Evolutionary conservation across 2,329 filamentous ascomycete species (phyloP).

Genomic region (Diaporthe vexans): DNA sequence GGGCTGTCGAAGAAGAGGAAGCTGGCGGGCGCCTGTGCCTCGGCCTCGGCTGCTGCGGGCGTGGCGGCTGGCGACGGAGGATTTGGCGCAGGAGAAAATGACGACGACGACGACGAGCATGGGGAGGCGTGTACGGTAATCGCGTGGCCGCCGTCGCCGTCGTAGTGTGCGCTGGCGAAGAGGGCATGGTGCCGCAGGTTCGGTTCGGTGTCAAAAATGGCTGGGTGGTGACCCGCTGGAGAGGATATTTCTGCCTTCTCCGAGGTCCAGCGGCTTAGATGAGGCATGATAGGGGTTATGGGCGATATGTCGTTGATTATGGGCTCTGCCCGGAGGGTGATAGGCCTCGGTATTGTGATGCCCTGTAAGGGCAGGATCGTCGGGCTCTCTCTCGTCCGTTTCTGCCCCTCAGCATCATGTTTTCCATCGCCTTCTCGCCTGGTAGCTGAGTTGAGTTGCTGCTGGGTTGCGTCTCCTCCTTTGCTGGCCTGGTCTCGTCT

Average conservation of each 20-base stretch:
- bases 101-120: not conserved
- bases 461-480: not conserved
- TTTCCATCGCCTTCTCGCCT: not conserved
- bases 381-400: not conserved
- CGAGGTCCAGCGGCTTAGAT: constrained; percentile 27
- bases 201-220: not conserved
- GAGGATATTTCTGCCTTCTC: constrained; percentile 24
- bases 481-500: not conserved
- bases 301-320: constrained; percentile 12
- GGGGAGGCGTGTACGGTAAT: not conserved
- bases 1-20: constrained; percentile 12
- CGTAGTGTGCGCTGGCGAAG: not conserved
- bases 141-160: not conserved
- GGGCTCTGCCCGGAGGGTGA: constrained; percentile 10
- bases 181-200: not conserved
- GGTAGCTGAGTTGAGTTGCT: not conserved
- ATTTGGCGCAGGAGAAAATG: not conserved
- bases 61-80: not conserved
- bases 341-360: not conserved
- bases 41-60: not conserved
- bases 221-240: constrained; percentile 7
- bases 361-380: not conserved
- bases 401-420: not conserved
- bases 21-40: too few relatives aligned
- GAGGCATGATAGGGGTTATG: not conserved